Percentiles rank a stretch among this genome's conserved stretches.
Evolutionary conservation across 805 yeast genomes (phyloP).

Genomic region (Teunomyces atbi): DNA sequence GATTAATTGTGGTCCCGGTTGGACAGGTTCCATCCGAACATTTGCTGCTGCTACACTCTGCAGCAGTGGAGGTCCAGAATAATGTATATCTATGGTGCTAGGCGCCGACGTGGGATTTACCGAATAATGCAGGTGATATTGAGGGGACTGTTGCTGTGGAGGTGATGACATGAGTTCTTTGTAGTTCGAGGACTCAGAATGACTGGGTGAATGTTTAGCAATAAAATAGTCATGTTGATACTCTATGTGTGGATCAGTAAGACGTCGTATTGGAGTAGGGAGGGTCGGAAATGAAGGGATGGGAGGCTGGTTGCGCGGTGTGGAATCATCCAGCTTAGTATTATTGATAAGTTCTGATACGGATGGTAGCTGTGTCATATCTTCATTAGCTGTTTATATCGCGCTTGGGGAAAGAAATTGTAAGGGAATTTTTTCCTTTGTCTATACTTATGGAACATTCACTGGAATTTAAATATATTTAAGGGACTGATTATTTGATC

Average conservation of each 20-base stretch:
- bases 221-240: slow-evolving; percentile 3
- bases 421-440: neutral
- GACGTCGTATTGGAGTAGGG: slow-evolving; percentile 14
- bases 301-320: slow-evolving; percentile 3
- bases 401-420: neutral
- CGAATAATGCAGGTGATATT: neutral
- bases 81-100: neutral
- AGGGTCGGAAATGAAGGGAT: slow-evolving; percentile 3
- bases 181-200: slow-evolving; percentile 5
- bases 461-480: neutral
- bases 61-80: neutral
- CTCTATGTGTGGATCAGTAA: slow-evolving; percentile 14
- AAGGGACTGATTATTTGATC: slow-evolving; percentile 2
- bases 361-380: slow-evolving; percentile 23
- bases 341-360: slow-evolving; percentile 24
- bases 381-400: neutral
- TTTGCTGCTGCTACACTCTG: too few species aligned
- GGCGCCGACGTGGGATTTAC: neutral
- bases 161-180: slow-evolving; percentile 8
- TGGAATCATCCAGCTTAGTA: slow-evolving; percentile 10
- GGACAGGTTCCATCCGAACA: neutral
- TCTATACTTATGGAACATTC: neutral
- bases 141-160: slow-evolving; percentile 4
- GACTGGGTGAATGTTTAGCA: slow-evolving; percentile 5
- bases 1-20: neutral